phyloP scores from a whole-genome alignment of 306 rosid genomes.

The Cucumis sativus region DNA sequence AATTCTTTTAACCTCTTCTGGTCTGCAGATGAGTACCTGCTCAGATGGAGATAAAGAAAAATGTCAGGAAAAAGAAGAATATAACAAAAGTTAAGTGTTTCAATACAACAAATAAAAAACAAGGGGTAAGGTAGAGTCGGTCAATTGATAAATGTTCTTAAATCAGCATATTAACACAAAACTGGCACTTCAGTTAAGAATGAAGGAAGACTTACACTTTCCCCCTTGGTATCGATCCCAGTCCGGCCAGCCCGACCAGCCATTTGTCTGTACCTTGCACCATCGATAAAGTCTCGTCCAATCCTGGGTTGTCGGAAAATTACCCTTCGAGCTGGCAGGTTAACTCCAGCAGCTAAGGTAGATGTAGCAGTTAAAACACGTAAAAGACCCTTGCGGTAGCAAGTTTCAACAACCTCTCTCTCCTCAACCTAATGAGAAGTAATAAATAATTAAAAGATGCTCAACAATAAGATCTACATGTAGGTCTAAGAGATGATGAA shows the following conservation, averaged over 20 bases:
- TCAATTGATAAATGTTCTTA: background rate
- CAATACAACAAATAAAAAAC: conserved; percentile 2
- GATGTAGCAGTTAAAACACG: conserved; percentile 95
- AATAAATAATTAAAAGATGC: background rate
- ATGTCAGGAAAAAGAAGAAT: background rate
- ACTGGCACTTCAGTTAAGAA: background rate
- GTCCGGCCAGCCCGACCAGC: conserved; percentile 99
- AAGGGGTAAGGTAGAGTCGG: background rate
- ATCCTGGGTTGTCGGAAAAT: conserved; percentile 93
- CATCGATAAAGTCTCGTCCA: conserved; percentile 90
- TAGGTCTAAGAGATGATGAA: background rate
- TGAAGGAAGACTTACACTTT: conserved; percentile 51
- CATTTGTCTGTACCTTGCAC: conserved; percentile 90
- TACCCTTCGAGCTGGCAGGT: conserved; percentile 93
- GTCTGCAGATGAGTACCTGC: conserved; percentile 80
- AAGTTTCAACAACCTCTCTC: conserved; percentile 84
- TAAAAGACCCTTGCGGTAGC: conserved; percentile 87
- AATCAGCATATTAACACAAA: background rate
- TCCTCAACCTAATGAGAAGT: conserved; percentile 66
- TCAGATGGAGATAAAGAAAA: conserved; percentile 4
- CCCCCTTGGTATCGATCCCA: conserved; percentile 95
- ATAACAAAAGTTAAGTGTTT: background rate
- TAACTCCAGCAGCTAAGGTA: conserved; percentile 96
- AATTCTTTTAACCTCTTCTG: conserved; percentile 71
- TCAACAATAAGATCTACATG: background rate